Percentiles rank a stretch among this genome's conserved stretches.
Evolutionary conservation across 371 early-diverging fungal species (phyloP).

Genomic region (Lichtheimia ramosa): DNA sequence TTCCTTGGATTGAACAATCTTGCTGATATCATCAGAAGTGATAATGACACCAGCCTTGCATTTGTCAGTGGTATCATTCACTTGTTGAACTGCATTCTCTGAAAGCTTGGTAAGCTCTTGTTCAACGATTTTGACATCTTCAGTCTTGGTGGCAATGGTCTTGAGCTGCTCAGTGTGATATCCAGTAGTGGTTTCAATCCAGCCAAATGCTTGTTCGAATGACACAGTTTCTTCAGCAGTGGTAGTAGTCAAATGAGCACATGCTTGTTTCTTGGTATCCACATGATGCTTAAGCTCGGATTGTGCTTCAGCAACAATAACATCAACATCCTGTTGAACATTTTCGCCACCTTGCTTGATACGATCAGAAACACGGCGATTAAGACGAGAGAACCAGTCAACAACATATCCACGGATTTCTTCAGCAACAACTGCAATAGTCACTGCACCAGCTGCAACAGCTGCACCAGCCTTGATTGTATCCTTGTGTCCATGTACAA

Average conservation of each 20-base stretch:
- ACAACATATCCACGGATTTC: conserved; percentile 13
- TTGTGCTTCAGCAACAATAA: conserved; percentile 22
- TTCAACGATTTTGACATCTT: not conserved
- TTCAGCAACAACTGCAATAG: conserved; percentile 11
- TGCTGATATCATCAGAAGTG: not conserved
- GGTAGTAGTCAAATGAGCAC: conserved; percentile 17
- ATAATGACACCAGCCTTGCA: conserved; percentile 3
- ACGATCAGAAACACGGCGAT: conserved; percentile 22
- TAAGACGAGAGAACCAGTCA: conserved; percentile 19
- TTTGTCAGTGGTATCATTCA: conserved; percentile 5
- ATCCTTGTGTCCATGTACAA: not conserved
- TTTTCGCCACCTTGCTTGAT: conserved; percentile 31
- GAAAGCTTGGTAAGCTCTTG: conserved; percentile 2
- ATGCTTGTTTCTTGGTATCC: conserved; percentile 19
- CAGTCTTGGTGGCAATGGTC: not conserved
- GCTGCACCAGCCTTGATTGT: not conserved
- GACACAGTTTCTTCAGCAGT: conserved; percentile 22
- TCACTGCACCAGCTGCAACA: conserved; percentile 11
- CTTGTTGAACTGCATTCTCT: conserved; percentile 2
- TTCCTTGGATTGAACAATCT: not conserved
- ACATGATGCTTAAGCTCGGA: not conserved
- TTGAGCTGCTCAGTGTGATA: conserved; percentile 15
- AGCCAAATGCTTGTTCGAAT: not conserved
- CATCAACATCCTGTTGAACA: conserved; percentile 22
- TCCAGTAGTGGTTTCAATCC: conserved; percentile 10